Percentiles rank a stretch among this genome's conserved stretches.
Evolutionary conservation across 2,329 filamentous ascomycete genomes (phyloP).

Genomic region (Talaromyces sp.): DNA sequence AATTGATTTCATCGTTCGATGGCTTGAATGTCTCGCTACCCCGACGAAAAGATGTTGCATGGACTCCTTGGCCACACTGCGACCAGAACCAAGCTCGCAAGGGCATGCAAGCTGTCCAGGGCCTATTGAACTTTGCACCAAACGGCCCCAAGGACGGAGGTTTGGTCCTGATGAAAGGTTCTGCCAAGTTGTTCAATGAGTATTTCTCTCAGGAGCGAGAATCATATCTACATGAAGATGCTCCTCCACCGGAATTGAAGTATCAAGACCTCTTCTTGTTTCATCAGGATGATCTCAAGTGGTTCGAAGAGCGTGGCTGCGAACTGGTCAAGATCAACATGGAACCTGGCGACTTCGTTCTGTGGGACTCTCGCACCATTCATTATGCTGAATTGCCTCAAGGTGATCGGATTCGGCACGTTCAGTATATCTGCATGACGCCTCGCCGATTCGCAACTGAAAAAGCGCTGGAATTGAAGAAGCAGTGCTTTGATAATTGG

Average conservation of each 20-base stretch:
- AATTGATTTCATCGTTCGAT: slow-evolving; percentile 19
- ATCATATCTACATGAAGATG: slow-evolving; percentile 19
- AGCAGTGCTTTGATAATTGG: slow-evolving; percentile 29
- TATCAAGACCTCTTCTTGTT: slow-evolving; percentile 42
- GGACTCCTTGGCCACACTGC: slow-evolving; percentile 39
- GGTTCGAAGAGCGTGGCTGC: slow-evolving; percentile 39
- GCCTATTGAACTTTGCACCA: slow-evolving; percentile 41
- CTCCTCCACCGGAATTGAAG: slow-evolving; percentile 20
- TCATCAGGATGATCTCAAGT: slow-evolving; percentile 39
- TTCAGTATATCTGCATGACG: slow-evolving; percentile 37
- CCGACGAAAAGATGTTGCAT: slow-evolving; percentile 28
- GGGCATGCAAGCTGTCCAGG: slow-evolving; percentile 35
- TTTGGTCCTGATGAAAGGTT: slow-evolving; percentile 41
- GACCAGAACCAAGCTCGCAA: slow-evolving; percentile 38
- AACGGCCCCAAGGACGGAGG: slow-evolving; percentile 44
- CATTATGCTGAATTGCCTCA: slow-evolving; percentile 40
- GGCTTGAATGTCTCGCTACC: slow-evolving; percentile 20
- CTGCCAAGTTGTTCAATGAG: slow-evolving; percentile 35
- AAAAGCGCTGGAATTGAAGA: slow-evolving; percentile 32
- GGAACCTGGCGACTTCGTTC: slow-evolving; percentile 41
- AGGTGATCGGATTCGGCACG: slow-evolving; percentile 32
- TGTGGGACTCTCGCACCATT: slow-evolving; percentile 46
- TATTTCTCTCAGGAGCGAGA: slow-evolving; percentile 36
- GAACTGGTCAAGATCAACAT: slow-evolving; percentile 37
- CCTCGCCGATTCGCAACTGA: slow-evolving; percentile 31